These are phyloP conservation scores for Vitellaria paradoxa DNA, from an alignment of 179 eudicot species.

Conservation along the genomic window DNA sequence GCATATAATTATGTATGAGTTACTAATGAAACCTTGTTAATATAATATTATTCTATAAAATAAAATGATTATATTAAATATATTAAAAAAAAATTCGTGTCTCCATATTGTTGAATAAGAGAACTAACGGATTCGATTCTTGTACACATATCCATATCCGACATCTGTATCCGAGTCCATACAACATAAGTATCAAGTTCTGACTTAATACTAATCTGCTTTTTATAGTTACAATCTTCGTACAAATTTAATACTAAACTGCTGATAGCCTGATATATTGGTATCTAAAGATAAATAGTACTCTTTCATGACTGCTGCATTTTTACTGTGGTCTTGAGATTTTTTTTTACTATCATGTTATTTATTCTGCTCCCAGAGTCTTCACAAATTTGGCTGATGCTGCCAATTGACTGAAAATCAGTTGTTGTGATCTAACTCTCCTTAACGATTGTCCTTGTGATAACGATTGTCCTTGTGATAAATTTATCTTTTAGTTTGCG, in stretches of 20 bases:
- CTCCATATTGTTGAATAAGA: too few species aligned
- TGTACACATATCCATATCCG: too few species aligned
- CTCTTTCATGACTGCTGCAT: background rate
- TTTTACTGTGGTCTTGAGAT: conserved; percentile 1
- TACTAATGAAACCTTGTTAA: too few species aligned
- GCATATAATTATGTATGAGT: too few species aligned
- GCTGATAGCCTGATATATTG: background rate
- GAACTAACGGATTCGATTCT: too few species aligned
- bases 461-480: background rate
- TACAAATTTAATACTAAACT: background rate
- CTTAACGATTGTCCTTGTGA: background rate
- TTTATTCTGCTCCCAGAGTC: background rate
- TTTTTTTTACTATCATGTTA: background rate
- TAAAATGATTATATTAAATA: too few species aligned
- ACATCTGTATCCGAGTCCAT: too few species aligned
- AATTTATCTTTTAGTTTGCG: background rate
- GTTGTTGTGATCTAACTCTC: background rate
- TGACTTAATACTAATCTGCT: too few species aligned
- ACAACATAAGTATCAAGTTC: too few species aligned
- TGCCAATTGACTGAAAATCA: background rate
- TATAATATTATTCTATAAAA: too few species aligned
- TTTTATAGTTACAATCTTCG: too few species aligned
- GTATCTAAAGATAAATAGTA: background rate
- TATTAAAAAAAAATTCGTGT: too few species aligned
- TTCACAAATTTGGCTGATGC: background rate